A percentile compares a stretch with the other conserved stretches of the same genome.
Evolutionary conservation across 1,284 basidiomycete species (phyloP).

Genomic region (Ustilago sp.): DNA sequence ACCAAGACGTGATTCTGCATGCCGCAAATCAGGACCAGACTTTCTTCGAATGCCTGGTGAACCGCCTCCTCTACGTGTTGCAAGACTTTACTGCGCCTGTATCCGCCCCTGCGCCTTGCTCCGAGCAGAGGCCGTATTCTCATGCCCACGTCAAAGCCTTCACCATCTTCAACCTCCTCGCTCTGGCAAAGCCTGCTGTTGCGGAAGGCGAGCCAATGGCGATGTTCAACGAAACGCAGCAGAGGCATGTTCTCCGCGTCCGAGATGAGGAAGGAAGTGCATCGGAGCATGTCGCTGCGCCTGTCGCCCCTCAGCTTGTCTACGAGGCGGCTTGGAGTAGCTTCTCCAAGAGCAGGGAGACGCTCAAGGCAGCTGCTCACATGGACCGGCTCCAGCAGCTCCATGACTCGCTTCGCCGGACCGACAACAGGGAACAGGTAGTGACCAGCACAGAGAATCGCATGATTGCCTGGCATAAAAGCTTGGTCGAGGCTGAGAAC

Average conservation of each 20-base stretch:
- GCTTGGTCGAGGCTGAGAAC: constrained; percentile 46
- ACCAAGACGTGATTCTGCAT: constrained; percentile 44
- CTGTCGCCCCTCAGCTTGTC: not conserved
- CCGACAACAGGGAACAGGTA: constrained; percentile 47
- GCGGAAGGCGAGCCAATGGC: constrained; percentile 36
- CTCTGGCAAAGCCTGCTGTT: constrained; percentile 38
- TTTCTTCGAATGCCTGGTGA: constrained; percentile 58
- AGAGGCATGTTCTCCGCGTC: constrained; percentile 5
- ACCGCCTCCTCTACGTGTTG: constrained; percentile 31
- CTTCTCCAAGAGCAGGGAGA: constrained; percentile 49
- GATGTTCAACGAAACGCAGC: constrained; percentile 28
- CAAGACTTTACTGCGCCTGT: not conserved
- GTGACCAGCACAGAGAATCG: constrained; percentile 47
- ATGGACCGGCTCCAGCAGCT: constrained; percentile 56
- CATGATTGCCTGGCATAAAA: constrained; percentile 57
- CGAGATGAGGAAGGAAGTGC: not conserved
- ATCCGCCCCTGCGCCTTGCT: not conserved
- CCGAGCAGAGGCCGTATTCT: not conserved
- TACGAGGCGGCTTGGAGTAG: constrained; percentile 45
- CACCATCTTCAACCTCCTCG: constrained; percentile 48
- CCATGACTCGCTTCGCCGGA: constrained; percentile 40
- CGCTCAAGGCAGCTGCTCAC: constrained; percentile 53
- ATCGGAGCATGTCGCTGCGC: not conserved
- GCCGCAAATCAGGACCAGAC: constrained; percentile 41
- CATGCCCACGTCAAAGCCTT: constrained; percentile 30